Evolutionary conservation across 148 eudicot species (phyloP).

Genomic region (Persicaria tinctoria): DNA sequence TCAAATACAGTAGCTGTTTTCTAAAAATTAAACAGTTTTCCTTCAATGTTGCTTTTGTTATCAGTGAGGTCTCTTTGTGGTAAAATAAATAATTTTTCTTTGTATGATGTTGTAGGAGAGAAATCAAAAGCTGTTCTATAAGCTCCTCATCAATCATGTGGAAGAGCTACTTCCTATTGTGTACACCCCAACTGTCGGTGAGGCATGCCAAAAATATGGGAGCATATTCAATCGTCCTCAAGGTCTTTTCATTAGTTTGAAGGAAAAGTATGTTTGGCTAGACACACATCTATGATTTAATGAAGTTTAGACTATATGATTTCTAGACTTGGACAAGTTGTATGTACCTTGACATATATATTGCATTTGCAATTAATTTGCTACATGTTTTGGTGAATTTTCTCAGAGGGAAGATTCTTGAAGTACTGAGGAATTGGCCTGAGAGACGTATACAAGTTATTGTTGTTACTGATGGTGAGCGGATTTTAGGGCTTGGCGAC

Average conservation of each 20-base stretch:
- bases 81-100: neutral
- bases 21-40: neutral
- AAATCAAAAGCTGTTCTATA: constrained; percentile 68
- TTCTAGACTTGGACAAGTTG: neutral
- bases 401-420: constrained; percentile 74
- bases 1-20: neutral
- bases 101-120: constrained; percentile 39
- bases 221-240: constrained; percentile 73
- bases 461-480: constrained; percentile 93
- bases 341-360: too few species aligned
- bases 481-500: constrained; percentile 95
- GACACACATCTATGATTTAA: neutral
- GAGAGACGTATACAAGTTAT: constrained; percentile 88
- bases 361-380: neutral
- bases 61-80: neutral
- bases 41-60: neutral
- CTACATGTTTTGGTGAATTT: neutral
- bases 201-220: constrained; percentile 89
- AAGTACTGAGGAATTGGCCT: constrained; percentile 93
- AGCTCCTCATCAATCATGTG: constrained; percentile 77
- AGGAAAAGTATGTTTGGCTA: constrained; percentile 49
- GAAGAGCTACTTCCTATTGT: constrained; percentile 90
- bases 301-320: neutral
- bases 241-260: constrained; percentile 85
- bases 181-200: constrained; percentile 90